These are phyloP conservation scores for Boletus pseudopeckii DNA, from an alignment of 768 basidiomycete genomes.

Conservation along the genomic window DNA sequence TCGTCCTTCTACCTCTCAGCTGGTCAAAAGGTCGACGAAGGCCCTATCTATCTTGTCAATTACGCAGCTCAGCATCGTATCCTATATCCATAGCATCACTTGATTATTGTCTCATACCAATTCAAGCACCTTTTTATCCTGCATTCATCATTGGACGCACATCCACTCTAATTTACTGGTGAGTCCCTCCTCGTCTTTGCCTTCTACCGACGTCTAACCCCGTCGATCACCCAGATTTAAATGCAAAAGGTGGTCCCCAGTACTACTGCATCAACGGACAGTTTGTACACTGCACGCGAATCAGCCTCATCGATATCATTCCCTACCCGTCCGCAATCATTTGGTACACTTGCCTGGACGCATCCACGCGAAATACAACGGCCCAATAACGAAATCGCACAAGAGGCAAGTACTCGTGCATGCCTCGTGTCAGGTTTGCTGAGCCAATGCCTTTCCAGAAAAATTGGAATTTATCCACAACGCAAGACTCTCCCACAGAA, in stretches of 20 bases:
- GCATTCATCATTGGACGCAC: constrained; percentile 43
- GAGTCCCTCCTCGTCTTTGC: constrained; percentile 22
- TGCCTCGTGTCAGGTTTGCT: constrained; percentile 24
- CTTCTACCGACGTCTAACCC: constrained; percentile 21
- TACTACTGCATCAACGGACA: constrained; percentile 40
- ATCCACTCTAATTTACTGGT: constrained; percentile 48
- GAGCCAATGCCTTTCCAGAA: constrained; percentile 25
- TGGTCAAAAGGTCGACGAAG: constrained; percentile 36
- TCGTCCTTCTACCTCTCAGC: constrained; percentile 34
- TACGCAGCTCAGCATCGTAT: constrained; percentile 39
- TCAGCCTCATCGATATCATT: constrained; percentile 32
- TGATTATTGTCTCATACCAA: constrained; percentile 48
- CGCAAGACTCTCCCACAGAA: constrained; percentile 39
- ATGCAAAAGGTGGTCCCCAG: constrained; percentile 71
- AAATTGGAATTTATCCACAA: constrained; percentile 47
- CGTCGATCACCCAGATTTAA: constrained; percentile 43
- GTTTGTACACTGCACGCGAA: constrained; percentile 36
- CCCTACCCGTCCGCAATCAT: constrained; percentile 30
- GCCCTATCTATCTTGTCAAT: constrained; percentile 38
- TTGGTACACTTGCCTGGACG: constrained; percentile 46
- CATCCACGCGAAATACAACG: constrained; percentile 40
- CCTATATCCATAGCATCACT: constrained; percentile 42
- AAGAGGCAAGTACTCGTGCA: constrained; percentile 43
- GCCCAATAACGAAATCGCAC: constrained; percentile 33
- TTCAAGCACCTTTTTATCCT: constrained; percentile 44